phyloP scores from a whole-genome alignment of 495 filamentous ascomycete species.

The Letharia lupina region DNA sequence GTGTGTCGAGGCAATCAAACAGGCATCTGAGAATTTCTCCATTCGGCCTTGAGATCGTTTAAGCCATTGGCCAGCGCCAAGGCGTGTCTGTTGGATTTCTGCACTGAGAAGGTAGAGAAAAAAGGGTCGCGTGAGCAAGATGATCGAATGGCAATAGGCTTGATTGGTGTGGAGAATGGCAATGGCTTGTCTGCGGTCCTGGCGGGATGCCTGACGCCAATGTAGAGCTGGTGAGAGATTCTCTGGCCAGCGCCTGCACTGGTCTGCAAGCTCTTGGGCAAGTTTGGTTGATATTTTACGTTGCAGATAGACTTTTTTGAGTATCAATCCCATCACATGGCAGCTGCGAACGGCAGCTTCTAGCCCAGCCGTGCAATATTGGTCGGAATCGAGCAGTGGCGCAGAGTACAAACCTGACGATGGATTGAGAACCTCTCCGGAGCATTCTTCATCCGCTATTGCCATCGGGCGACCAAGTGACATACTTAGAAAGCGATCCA shows the following conservation, averaged over 20 bases:
- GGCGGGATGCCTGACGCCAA: slow-evolving; percentile 41
- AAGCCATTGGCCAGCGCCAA: slow-evolving; percentile 23
- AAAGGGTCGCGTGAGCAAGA: slow-evolving; percentile 61
- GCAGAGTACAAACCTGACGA: slow-evolving; percentile 27
- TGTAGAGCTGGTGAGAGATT: slow-evolving; percentile 39
- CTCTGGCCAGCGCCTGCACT: slow-evolving; percentile 42
- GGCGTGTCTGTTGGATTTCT: slow-evolving; percentile 35
- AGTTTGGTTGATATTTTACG: slow-evolving; percentile 59
- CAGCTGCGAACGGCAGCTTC: slow-evolving; percentile 50
- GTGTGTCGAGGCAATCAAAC: slow-evolving; percentile 60
- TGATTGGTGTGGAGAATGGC: slow-evolving; percentile 60
- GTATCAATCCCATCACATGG: slow-evolving; percentile 56
- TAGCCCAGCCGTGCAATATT: slow-evolving; percentile 31
- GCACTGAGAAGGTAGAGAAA: slow-evolving; percentile 49
- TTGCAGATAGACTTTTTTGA: slow-evolving; percentile 60
- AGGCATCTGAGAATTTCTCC: slow-evolving; percentile 60
- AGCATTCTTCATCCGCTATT: slow-evolving; percentile 56
- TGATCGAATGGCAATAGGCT: slow-evolving; percentile 64
- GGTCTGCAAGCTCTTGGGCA: slow-evolving; percentile 58
- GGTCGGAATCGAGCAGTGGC: neutral
- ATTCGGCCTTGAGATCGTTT: slow-evolving; percentile 38
- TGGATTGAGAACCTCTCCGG: slow-evolving; percentile 38
- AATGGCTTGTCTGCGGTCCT: slow-evolving; percentile 47
- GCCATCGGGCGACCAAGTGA: slow-evolving; percentile 52
- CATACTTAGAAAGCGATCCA: slow-evolving; percentile 52